Base-by-base conservation (phyloP, 345 rosid species). In the Citrus hindsii region DNA sequence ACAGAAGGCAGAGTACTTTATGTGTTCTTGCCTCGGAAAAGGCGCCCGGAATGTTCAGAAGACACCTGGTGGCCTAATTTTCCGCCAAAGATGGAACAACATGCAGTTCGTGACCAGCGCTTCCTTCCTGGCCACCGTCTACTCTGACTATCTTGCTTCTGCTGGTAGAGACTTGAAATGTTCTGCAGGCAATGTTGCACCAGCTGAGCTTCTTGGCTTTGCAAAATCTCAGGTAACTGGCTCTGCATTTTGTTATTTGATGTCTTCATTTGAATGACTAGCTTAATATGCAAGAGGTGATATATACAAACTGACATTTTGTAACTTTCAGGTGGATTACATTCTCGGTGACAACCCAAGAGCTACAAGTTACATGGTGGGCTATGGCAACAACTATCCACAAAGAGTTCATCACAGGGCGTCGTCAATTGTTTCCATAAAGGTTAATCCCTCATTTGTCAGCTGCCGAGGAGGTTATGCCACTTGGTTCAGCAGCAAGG, bases 291-390 rank as follows among this genome's bases (percentile, higher is more conserved):
- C 12, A 67, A 9, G 28, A 25, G 32, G 18, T 32, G 30, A 65
- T 7, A 22, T 2, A 48, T 16, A 32, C 22, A 6, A 25, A 22
- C 21, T 69, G 35, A 77, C 73, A 58, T 68, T 65, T 10, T 22
- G n/a, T 24, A 61, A 14, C 46, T 18, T 48, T 77, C 80, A 95
- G 93, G 94, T 93, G 56, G 99, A 97, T 77, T 97, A 97, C 79
- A 89, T 97, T 75, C 96, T 97, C 62, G 99, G 98, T 35, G 99
- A 97, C 84, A 97, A 97, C 81, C 99, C 99, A 0, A 88, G 97
- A 83, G 98, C 94, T 16, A 97, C 97, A 5, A 94, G 98, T 73
- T 97, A 97, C 79, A 92, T 97, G 99, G 98, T 97, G 53, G 99
- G 98, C 0, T 97, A 94, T 66, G 98, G 99, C 40, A 92, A 89